Evolutionary conservation across 2,329 filamentous ascomycete genomes (phyloP), one percentile per base, ranked within the genome.

Genomic region (Aspergillus felis): DNA sequence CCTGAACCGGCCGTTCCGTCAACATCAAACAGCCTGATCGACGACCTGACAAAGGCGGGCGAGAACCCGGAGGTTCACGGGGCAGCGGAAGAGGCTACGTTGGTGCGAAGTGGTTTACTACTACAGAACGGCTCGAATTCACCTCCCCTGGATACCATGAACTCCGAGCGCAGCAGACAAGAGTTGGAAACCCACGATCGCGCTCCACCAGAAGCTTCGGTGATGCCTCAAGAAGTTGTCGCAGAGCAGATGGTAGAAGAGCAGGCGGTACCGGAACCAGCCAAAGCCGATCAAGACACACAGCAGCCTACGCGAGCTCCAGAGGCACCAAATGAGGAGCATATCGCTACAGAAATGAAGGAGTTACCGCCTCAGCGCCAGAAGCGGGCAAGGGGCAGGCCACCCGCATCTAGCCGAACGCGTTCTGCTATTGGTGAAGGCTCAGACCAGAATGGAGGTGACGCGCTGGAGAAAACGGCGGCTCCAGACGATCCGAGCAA

Each of bases 81-180:
- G 12, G 32, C 14, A 38, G 46, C 49, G 6, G 29, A 53, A 38
- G 22, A 41, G 20, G 35, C 17, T 29, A 22, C 47, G 42, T 4
- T 28, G 24, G 28, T 6, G 8, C 22, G 41, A 41, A 41, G 29
- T n/a, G 9, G 24, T 12, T 4, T 41, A 50, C 44, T 22, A 38
- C 10, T 9, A 35, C 55, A 42, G 35, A 49, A 29, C 3, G 35
- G 14, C n/a, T 25, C 28, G 22, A 10, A 12, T 10, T 55, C 55
- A 42, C 50, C 53, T 3, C 28, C 25, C 4, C n/a, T 8, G 22
- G 53, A 59, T 41, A 51, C 41, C 9, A 35, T 49, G 5, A 57
- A 55, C 20, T 44, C 50, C n/a, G 61, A 56, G 20, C 57, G 52
- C 25, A 63, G 53, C 44, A 42, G 53, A 25, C 51, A 57, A 53